Percentiles rank a stretch among this genome's conserved stretches.
These are phyloP conservation scores for Thraustotheca clavata DNA, from an alignment of 352 stramenopile genomes.

Conservation along the genomic window DNA sequence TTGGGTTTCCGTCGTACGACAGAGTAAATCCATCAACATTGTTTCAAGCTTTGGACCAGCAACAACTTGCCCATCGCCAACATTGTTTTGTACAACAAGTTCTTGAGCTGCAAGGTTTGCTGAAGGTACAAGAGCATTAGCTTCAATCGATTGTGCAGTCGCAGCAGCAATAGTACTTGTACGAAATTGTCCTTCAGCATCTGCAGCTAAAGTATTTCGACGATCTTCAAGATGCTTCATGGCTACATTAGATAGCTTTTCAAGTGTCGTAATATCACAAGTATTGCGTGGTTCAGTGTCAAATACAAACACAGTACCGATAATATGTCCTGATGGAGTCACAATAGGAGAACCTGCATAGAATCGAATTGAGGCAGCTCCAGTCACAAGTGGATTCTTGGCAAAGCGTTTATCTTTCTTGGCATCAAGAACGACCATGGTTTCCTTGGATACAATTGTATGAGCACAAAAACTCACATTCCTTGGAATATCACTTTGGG, in stretches of 20 bases:
- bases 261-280: neutral
- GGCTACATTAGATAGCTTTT: neutral
- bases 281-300: slow-evolving; percentile 24
- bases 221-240: neutral
- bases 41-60: slow-evolving; percentile 81
- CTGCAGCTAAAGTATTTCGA: slow-evolving; percentile 63
- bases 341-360: slow-evolving; percentile 68
- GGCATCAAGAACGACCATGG: slow-evolving; percentile 83
- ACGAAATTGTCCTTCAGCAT: neutral
- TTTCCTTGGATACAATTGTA: slow-evolving; percentile 43
- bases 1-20: slow-evolving; percentile 81
- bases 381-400: slow-evolving; percentile 78
- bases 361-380: slow-evolving; percentile 77
- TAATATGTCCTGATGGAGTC: slow-evolving; percentile 38
- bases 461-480: slow-evolving; percentile 14
- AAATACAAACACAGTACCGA: slow-evolving; percentile 77
- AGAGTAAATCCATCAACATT: slow-evolving; percentile 85
- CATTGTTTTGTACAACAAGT: slow-evolving; percentile 49
- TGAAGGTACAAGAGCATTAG: slow-evolving; percentile 26
- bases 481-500: slow-evolving; percentile 6
- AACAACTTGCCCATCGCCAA: slow-evolving; percentile 62
- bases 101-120: slow-evolving; percentile 48
- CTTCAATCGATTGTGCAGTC: slow-evolving; percentile 28
- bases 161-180: neutral
- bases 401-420: slow-evolving; percentile 77